Evolutionary conservation across 106 monocot genomes (phyloP).

Genomic region (Narthecium ossifragum): DNA sequence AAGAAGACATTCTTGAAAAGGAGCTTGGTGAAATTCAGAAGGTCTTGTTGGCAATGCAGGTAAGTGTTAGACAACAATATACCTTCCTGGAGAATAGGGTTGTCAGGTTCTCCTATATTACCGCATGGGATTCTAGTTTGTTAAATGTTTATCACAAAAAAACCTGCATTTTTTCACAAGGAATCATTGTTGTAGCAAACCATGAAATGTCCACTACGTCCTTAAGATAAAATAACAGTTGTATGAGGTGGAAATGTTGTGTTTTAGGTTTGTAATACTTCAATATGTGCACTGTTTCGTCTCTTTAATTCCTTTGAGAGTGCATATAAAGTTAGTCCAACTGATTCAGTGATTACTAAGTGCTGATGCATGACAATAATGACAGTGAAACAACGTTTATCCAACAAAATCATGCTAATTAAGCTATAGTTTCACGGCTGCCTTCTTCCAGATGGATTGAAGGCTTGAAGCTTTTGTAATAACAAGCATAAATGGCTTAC

Average conservation of each 20-base stretch:
- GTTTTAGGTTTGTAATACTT: too few species aligned
- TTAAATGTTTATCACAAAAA: neutral
- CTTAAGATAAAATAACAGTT: too few species aligned
- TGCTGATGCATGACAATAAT: neutral
- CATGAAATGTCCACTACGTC: neutral
- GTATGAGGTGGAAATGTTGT: too few species aligned
- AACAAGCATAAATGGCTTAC: too few species aligned
- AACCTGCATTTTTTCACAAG: neutral
- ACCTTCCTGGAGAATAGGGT: neutral
- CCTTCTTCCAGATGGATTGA: too few species aligned
- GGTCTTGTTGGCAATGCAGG: conserved; percentile 94
- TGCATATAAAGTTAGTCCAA: neutral
- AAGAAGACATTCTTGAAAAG: conserved; percentile 87
- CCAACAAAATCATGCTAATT: too few species aligned
- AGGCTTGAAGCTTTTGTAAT: too few species aligned
- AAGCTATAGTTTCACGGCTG: too few species aligned
- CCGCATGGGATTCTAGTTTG: too few species aligned
- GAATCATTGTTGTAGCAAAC: neutral
- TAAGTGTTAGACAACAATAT: conserved; percentile 2
- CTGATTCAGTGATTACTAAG: neutral
- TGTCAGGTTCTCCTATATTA: neutral
- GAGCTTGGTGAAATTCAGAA: conserved; percentile 94
- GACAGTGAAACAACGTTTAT: neutral
- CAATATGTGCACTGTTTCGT: neutral
- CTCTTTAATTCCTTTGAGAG: neutral